Conservation (phyloP, 2,329 filamentous ascomycete genomes). For the Botrytis deweyae region DNA sequence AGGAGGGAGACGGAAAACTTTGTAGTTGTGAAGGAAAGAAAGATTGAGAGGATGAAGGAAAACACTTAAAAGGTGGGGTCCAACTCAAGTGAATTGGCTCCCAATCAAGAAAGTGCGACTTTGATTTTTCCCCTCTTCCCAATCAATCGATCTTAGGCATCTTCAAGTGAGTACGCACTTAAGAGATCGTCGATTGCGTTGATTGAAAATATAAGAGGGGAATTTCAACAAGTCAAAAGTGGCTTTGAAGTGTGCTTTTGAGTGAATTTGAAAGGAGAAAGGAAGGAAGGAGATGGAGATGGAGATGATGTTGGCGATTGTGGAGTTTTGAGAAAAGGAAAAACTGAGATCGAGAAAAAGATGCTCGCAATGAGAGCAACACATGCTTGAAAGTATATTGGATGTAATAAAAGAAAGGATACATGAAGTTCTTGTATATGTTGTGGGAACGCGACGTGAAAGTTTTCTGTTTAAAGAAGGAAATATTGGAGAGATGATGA, state of each 20-base stretch:
- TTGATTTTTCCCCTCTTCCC: neutral
- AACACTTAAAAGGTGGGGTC: neutral
- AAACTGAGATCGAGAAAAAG: neutral
- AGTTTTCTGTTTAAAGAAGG: neutral
- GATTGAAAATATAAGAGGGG: neutral
- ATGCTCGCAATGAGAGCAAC: neutral
- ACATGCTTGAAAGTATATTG: neutral
- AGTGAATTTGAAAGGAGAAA: neutral
- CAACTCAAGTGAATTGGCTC: conserved; percentile 9
- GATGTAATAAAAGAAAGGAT: neutral
- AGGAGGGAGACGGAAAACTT: neutral
- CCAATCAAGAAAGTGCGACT: neutral
- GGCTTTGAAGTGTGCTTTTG: neutral
- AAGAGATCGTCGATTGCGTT: neutral
- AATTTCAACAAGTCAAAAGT: neutral
- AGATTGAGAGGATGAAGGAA: too few species aligned
- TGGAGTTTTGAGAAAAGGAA: too few species aligned
- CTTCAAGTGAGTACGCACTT: neutral
- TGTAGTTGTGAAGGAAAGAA: neutral
- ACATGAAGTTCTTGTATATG: neutral
- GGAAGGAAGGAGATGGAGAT: neutral
- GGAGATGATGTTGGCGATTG: neutral
- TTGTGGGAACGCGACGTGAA: neutral
- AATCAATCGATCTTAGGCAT: neutral
- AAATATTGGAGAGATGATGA: neutral